Base-by-base conservation (phyloP, 1,284 basidiomycete genomes). In the Microbotryum scabiosae region DNA sequence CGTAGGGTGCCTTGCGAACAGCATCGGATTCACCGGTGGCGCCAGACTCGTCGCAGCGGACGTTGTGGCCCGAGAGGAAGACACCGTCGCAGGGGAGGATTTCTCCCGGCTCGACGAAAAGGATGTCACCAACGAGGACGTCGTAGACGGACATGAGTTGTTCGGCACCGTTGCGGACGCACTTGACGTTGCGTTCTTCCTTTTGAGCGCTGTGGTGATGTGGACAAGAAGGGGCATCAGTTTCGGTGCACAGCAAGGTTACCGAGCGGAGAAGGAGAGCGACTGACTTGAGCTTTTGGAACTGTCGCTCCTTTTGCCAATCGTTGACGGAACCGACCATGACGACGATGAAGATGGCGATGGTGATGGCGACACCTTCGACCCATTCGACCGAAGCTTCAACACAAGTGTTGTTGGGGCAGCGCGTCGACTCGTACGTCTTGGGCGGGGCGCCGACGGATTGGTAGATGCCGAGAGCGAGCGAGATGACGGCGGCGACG, bases 261-360 rank as follows among this genome's bases (percentile, higher is more conserved):
- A 51, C 23, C 54, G 41, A 41, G 36, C 36, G 5, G 36, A 4
- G 36, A 41, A 41, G 36, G 16, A 5, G 36, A 41, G 12, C 14
- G 16, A 41, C 36, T 41, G 36, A 28, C 73, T 97, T 97, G 57
- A 98, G 82, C 45, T 80, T 80, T 71, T 88, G 85, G 79, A 98
- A 97, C 77, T 98, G 94, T 8, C 85, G 84, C 75, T 98, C 94
- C 77, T 98, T 97, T 76, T 97, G 92, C 85, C 88, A 98, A 74
- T 93, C 91, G 72, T 91, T 93, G 45, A 93, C 65, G 26, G 88
- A 89, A 45, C 90, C 90, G 55, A 93, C 88, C 51, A 90, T 75
- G 64, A 94, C 85, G 65, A 96, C 90, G 64, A 91, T 89, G 54
- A 82, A 66, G 56, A 90, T 84, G 7, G 96, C 96, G 59, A 92